Conservation (phyloP, 2,329 filamentous ascomycete genomes). For the Curvularia sp. region DNA sequence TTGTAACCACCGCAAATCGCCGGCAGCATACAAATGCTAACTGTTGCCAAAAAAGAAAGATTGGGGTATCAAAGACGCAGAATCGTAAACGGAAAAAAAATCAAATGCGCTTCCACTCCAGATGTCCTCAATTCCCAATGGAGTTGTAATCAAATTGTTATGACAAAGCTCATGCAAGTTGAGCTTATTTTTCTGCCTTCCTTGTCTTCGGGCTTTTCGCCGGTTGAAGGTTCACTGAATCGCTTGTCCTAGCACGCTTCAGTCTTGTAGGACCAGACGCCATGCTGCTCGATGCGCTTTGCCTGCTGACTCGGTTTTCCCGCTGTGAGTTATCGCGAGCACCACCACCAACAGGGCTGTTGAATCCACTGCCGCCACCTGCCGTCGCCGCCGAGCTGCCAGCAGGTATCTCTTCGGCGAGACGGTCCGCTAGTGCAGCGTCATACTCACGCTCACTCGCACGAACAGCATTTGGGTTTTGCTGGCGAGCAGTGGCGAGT, state of each 20-base stretch:
- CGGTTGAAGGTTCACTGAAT: slow-evolving; percentile 2
- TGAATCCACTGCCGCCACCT: slow-evolving; percentile 58
- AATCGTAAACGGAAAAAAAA: slow-evolving; percentile 5
- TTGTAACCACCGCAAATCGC: neutral
- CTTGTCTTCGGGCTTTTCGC: slow-evolving; percentile 14
- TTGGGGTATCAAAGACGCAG: slow-evolving; percentile 10
- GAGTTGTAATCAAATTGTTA: neutral
- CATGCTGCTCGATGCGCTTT: slow-evolving; percentile 25
- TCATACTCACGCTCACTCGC: slow-evolving; percentile 57
- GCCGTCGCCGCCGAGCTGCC: slow-evolving; percentile 59
- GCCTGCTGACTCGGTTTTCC: slow-evolving; percentile 2
- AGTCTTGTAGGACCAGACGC: slow-evolving; percentile 19
- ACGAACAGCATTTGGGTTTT: slow-evolving; percentile 52
- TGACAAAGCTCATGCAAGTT: neutral
- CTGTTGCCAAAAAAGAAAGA: neutral
- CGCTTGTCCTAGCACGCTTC: slow-evolving; percentile 30
- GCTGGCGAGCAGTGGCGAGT: slow-evolving; percentile 53
- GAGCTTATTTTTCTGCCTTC: neutral
- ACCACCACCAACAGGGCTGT: slow-evolving; percentile 43
- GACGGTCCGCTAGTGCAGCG: slow-evolving; percentile 54
- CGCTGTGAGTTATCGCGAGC: neutral
- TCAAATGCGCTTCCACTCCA: neutral
- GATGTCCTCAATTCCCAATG: neutral
- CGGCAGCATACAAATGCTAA: neutral
- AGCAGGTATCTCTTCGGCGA: slow-evolving; percentile 58